Evolutionary conservation across 768 basidiomycete species (phyloP).

Genomic region (Lactifluus rugatus): DNA sequence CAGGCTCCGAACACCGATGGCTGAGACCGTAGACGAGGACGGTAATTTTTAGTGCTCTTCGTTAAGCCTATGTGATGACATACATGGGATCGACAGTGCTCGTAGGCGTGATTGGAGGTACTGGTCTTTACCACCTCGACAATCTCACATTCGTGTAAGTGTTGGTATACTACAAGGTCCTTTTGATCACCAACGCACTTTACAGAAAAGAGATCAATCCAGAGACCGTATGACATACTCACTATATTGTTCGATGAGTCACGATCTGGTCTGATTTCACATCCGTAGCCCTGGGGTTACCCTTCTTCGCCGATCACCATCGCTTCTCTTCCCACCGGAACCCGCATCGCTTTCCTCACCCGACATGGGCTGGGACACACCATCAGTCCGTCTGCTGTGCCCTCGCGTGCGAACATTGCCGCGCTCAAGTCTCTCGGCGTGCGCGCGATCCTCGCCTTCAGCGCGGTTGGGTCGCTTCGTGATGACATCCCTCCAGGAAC

Average conservation of each 20-base stretch:
- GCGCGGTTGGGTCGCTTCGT: constrained; percentile 87
- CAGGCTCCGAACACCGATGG: background rate
- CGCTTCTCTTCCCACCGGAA: constrained; percentile 72
- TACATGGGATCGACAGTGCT: constrained; percentile 39
- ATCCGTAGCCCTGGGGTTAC: constrained; percentile 77
- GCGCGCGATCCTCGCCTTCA: constrained; percentile 84
- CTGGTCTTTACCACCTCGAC: constrained; percentile 87
- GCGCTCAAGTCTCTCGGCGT: constrained; percentile 90
- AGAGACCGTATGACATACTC: constrained; percentile 50
- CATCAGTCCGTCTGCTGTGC: constrained; percentile 72
- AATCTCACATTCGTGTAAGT: constrained; percentile 82
- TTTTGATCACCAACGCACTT: too few species aligned
- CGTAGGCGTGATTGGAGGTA: constrained; percentile 86
- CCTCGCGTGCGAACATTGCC: constrained; percentile 86
- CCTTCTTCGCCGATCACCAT: constrained; percentile 92
- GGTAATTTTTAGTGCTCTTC: background rate
- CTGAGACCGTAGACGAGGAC: background rate
- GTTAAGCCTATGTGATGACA: background rate
- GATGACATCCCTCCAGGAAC: constrained; percentile 90
- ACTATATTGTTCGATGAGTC: background rate
- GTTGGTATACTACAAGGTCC: background rate
- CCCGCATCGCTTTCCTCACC: constrained; percentile 79
- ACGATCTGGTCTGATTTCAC: background rate
- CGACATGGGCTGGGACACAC: constrained; percentile 81
- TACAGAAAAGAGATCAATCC: constrained; percentile 65